A percentile compares a stretch with the other conserved stretches of the same genome.
Evolutionary conservation across 192 early-diverging fungal species (phyloP).

Genomic region (Backusella liffmaniae): DNA sequence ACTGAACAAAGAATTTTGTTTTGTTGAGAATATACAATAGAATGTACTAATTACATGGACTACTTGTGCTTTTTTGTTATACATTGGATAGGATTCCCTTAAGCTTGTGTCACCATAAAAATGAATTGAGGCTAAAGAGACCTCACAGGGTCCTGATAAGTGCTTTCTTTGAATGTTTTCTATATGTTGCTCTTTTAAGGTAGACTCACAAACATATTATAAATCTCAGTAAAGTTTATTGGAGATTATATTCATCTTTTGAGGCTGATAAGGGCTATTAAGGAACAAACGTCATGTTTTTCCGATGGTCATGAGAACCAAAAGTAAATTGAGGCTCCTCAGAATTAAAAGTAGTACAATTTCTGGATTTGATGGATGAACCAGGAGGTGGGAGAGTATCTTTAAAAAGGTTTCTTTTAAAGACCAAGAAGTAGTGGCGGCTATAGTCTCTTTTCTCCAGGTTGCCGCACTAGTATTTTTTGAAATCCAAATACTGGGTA

Average conservation of each 20-base stretch:
- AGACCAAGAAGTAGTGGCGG: neutral
- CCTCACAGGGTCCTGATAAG: too few relatives aligned
- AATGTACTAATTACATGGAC: too few relatives aligned
- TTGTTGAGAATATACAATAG: too few relatives aligned
- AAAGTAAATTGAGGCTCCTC: neutral
- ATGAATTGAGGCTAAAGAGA: too few relatives aligned
- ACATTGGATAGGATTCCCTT: neutral
- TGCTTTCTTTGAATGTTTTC: too few relatives aligned
- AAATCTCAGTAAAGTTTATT: too few relatives aligned
- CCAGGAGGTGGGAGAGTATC: neutral
- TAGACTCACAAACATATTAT: too few relatives aligned
- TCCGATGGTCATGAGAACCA: neutral
- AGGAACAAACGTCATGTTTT: too few relatives aligned
- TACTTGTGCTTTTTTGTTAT: neutral
- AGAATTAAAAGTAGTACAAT: neutral
- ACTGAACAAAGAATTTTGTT: too few relatives aligned
- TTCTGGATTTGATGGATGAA: neutral
- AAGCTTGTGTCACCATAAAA: neutral
- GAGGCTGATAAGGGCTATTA: too few relatives aligned
- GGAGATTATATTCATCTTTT: too few relatives aligned
- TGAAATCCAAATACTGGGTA: neutral
- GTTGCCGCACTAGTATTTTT: neutral
- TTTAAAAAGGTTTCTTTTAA: neutral
- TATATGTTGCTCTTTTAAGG: too few relatives aligned
- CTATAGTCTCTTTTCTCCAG: neutral